Conservation (phyloP, 306 rosid genomes). For the Glycine latifolia region DNA sequence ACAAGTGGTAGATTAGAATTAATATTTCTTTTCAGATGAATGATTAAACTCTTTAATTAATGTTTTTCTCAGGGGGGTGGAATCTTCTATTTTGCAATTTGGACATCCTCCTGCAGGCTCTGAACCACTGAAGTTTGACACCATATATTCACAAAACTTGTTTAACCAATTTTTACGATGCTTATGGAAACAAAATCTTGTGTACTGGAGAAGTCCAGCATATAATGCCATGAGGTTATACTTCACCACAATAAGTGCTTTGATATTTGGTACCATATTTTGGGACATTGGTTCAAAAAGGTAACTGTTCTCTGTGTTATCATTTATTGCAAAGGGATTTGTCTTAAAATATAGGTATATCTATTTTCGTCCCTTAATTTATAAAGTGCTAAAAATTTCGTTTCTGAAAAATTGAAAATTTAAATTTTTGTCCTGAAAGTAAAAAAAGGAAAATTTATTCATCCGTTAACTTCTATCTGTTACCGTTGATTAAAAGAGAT, state of each 20-base stretch:
- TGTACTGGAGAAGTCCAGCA: slow-evolving; percentile 90
- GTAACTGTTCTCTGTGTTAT: slow-evolving; percentile 51
- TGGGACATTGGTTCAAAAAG: slow-evolving; percentile 81
- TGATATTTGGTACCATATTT: slow-evolving; percentile 72
- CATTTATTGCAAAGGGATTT: slow-evolving; percentile 14
- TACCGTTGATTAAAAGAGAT: too few species aligned
- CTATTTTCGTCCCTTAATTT: too few species aligned
- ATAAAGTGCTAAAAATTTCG: too few species aligned
- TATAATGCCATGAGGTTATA: slow-evolving; percentile 80
- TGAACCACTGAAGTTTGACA: slow-evolving; percentile 64
- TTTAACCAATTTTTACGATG: slow-evolving; percentile 62
- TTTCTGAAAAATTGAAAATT: too few species aligned
- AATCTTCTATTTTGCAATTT: slow-evolving; percentile 65
- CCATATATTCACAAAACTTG: slow-evolving; percentile 60
- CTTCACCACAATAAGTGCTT: slow-evolving; percentile 74
- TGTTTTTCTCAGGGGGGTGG: slow-evolving; percentile 66
- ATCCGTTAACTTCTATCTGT: too few species aligned
- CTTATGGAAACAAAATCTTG: slow-evolving; percentile 89
- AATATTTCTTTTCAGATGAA: slow-evolving; percentile 1
- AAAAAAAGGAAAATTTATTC: too few species aligned
- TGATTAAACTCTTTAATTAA: slow-evolving; percentile 20
- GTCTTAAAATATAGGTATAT: slow-evolving; percentile 11
- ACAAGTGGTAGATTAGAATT: slow-evolving; percentile 8
- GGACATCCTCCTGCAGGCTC: slow-evolving; percentile 68
- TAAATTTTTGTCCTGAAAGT: too few species aligned